A percentile compares a stretch with the other conserved stretches of the same genome.
These are phyloP conservation scores for Solanum tarapatanum DNA, from an alignment of 257 asterid species.

Conservation along the genomic window DNA sequence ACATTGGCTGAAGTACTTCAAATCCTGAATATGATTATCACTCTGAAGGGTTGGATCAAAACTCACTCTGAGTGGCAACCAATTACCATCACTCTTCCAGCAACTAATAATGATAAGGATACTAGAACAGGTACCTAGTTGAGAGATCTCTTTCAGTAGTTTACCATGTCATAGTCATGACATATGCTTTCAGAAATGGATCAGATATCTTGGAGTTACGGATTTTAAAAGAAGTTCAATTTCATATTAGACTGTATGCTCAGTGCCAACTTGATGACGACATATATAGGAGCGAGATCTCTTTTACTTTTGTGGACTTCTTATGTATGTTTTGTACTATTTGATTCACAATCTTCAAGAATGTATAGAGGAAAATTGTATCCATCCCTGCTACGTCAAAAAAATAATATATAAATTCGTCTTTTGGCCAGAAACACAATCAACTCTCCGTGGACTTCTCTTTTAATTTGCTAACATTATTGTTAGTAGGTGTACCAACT, in stretches of 20 bases:
- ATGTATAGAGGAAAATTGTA: neutral
- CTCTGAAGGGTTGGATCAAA: slow-evolving; percentile 28
- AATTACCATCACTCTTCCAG: slow-evolving; percentile 16
- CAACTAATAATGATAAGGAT: neutral
- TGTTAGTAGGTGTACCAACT: neutral
- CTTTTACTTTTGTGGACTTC: neutral
- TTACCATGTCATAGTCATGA: neutral
- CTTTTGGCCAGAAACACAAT: neutral
- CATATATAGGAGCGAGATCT: neutral
- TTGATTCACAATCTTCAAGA: neutral
- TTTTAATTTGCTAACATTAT: neutral
- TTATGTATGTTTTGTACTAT: neutral
- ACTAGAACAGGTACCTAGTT: neutral
- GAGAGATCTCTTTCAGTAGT: neutral
- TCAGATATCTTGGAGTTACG: neutral
- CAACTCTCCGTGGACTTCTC: neutral
- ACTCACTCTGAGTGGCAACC: slow-evolving; percentile 36
- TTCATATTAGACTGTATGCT: neutral
- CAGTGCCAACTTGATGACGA: neutral
- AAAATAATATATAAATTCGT: neutral
- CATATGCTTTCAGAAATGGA: neutral
- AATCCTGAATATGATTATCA: slow-evolving; percentile 34
- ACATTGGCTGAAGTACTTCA: slow-evolving; percentile 36
- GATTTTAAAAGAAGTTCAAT: neutral
- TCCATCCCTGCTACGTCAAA: neutral